phyloP scores from a whole-genome alignment of 1,284 basidiomycete genomes.

The Clitocybe nebularis region DNA sequence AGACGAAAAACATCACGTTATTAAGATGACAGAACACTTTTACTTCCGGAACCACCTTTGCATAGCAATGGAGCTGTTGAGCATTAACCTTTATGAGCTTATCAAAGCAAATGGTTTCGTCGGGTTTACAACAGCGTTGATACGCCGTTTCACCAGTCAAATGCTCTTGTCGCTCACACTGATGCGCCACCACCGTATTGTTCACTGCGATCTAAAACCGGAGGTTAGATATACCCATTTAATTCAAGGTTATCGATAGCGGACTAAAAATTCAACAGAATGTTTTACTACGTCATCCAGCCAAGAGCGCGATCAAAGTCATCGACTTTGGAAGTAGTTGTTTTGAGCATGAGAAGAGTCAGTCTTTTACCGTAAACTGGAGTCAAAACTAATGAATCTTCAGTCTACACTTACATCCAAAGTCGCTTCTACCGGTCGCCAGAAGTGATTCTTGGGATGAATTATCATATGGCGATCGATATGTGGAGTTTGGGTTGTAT shows the following conservation, averaged over 20 bases:
- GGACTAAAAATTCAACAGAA: conserved; percentile 59
- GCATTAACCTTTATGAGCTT: conserved; percentile 98
- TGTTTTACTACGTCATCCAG: conserved; percentile 90
- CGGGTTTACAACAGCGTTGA: conserved; percentile 92
- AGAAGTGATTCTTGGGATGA: conserved; percentile 90
- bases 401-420: conserved; percentile 97
- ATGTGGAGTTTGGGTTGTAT: conserved; percentile 99
- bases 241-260: no score
- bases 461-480: conserved; percentile 93
- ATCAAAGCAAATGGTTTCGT: conserved; percentile 99
- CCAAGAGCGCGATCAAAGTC: conserved; percentile 95
- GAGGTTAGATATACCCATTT: conserved; percentile 55
- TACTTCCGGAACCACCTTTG: conserved; percentile 98
- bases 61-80: conserved; percentile 96
- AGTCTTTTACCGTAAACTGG: conserved; percentile 23
- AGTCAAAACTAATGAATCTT: conserved; percentile 14
- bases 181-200: conserved; percentile 95
- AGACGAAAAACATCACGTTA: conserved; percentile 95
- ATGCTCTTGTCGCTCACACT: conserved; percentile 89
- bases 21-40: conserved; percentile 99
- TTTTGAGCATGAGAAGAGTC: conserved; percentile 98
- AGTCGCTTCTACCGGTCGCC: conserved; percentile 97
- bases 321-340: conserved; percentile 99
- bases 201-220: conserved; percentile 99
- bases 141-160: conserved; percentile 94